Evolutionary conservation across 495 filamentous ascomycete genomes (phyloP).

Genomic region (Bacidia rubella): DNA sequence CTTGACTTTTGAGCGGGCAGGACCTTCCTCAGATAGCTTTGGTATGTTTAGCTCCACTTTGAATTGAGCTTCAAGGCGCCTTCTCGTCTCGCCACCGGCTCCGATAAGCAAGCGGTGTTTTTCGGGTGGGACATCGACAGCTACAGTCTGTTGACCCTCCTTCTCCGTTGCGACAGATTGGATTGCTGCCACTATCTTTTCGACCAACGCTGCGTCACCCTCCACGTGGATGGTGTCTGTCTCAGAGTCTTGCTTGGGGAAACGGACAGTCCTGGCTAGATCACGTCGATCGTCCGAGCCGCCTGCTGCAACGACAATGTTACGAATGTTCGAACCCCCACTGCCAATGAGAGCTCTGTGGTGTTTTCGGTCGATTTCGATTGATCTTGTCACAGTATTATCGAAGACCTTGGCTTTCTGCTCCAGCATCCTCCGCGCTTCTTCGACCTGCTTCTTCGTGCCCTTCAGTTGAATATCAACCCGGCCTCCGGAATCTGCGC

Average conservation of each 20-base stretch:
- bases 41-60: conserved; percentile 82
- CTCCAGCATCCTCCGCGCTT: conserved; percentile 76
- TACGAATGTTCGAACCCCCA: conserved; percentile 70
- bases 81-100: conserved; percentile 73
- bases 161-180: conserved; percentile 64
- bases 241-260: conserved; percentile 65
- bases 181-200: conserved; percentile 76
- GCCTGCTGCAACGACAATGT: conserved; percentile 76
- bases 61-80: conserved; percentile 79
- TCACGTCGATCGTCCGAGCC: conserved; percentile 73
- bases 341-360: conserved; percentile 82
- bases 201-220: conserved; percentile 66
- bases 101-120: conserved; percentile 90
- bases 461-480: conserved; percentile 84
- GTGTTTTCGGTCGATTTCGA: conserved; percentile 82
- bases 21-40: conserved; percentile 54
- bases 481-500: conserved; percentile 44
- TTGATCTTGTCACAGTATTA: conserved; percentile 64
- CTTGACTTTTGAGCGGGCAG: conserved; percentile 57
- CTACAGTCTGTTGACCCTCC: conserved; percentile 59
- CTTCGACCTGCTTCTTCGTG: conserved; percentile 74
- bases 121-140: conserved; percentile 66
- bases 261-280: conserved; percentile 73
- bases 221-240: conserved; percentile 78
- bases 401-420: conserved; percentile 77